Conservation (phyloP, 495 filamentous ascomycete species). For the Trypethelium eluteriae region DNA sequence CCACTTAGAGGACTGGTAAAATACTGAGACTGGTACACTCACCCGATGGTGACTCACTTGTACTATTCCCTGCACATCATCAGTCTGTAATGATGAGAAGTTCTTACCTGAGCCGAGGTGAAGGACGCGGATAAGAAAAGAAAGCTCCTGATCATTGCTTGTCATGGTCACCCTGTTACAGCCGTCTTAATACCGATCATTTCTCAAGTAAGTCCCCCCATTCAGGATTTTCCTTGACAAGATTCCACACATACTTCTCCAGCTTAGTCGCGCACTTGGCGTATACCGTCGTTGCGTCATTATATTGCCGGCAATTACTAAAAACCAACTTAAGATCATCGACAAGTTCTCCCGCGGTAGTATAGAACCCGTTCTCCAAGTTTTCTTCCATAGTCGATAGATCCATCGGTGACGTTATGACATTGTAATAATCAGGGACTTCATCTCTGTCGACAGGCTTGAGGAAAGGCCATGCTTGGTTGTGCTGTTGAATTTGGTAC, state of each 20-base stretch:
- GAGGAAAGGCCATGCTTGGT: constrained; percentile 86
- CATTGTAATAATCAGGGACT: constrained; percentile 94
- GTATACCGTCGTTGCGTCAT: constrained; percentile 91
- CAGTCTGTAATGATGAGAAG: too few species aligned
- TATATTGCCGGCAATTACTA: constrained; percentile 91
- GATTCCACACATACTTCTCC: constrained; percentile 93
- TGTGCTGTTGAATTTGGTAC: constrained; percentile 90
- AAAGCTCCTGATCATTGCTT: constrained; percentile 1
- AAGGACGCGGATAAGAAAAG: too few species aligned
- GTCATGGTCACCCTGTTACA: background rate
- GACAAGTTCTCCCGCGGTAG: constrained; percentile 86
- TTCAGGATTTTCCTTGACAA: constrained; percentile 88
- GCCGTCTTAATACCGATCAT: background rate
- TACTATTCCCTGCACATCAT: too few species aligned
- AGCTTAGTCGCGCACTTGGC: constrained; percentile 92
- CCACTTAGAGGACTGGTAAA: too few species aligned
- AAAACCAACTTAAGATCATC: constrained; percentile 86
- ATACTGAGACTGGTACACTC: too few species aligned
- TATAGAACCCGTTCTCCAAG: constrained; percentile 87
- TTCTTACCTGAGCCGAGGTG: too few species aligned
- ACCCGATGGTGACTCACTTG: too few species aligned
- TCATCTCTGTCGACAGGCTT: constrained; percentile 92
- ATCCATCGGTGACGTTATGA: constrained; percentile 98
- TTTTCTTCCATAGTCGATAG: constrained; percentile 91
- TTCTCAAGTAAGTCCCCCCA: constrained; percentile 45